Base-by-base conservation (phyloP, 2,329 filamentous ascomycete genomes). In the Cytospora piceae region DNA sequence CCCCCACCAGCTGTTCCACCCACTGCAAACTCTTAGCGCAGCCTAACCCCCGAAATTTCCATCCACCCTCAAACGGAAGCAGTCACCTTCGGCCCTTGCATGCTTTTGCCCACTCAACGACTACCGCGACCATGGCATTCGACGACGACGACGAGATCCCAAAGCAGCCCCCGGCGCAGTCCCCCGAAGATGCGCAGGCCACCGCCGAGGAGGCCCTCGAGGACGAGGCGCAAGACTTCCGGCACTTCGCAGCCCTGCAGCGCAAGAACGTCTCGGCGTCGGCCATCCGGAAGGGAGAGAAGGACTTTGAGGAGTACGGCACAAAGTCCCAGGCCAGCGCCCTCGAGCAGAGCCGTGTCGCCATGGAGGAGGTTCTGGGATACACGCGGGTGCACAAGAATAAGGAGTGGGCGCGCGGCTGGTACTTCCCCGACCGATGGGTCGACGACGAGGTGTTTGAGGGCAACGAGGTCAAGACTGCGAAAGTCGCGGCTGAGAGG, bases 261-360 rank as follows among this genome's bases (percentile, higher is more conserved):
- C 85, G 85, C 73, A 78, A 80, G 61, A 78, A 80, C 56, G 77
- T 83, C 53, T 83, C 83, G 11, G 77, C 82, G 59, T 87, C 87
- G 71, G 85, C 94, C 14, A 93, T 96, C 42, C 93, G 94, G 70
- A 92, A 93, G 69, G 95, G 95, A 67, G 93, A 96, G 76, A 99
- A 99, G 77, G 95, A 99, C 79, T 99, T 97, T 76, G 95, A 98
- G 79, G 89, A 91, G 32, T 93, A 98, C 78, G 91, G 92, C 57
- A 98, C 95, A 2, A 85, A 87, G 37, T 87, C 91, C 37, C 95
- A 99, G 77, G 87, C 90, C 70, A 84, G 85, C 64, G 86, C 90
- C 11, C 87, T 99, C 60, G 90, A 93, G 73, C 86, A 91, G 56
- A 96, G 93, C 68, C 88, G 94, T 63, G 83, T 85, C 71, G 94